A percentile compares a stretch with the other conserved stretches of the same genome.
These are phyloP conservation scores for Aspergillus sp. DNA, from an alignment of 2,329 filamentous ascomycete species.

Conservation along the genomic window DNA sequence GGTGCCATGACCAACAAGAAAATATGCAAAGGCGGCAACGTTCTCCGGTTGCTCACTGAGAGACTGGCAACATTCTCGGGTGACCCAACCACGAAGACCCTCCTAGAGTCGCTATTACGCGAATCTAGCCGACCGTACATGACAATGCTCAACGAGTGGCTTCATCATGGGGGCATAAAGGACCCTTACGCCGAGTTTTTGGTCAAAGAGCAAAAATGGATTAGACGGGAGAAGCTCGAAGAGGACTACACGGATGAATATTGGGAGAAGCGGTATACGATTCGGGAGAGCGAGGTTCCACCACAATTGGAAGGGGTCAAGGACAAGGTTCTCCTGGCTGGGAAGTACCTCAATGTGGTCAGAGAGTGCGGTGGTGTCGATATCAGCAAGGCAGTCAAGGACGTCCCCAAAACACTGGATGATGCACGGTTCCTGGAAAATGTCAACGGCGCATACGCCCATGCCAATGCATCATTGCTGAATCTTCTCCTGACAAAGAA, in stretches of 20 bases:
- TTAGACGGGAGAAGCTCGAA: conserved; percentile 79
- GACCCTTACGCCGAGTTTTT: conserved; percentile 92
- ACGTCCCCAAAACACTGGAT: conserved; percentile 87
- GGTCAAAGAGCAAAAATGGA: conserved; percentile 92
- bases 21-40: conserved; percentile 91
- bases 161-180: conserved; percentile 90
- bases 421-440: conserved; percentile 90
- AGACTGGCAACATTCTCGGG: conserved; percentile 83
- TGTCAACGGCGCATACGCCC: conserved; percentile 86
- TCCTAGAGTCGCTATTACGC: conserved; percentile 72
- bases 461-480: conserved; percentile 89
- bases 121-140: conserved; percentile 93
- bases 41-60: conserved; percentile 78
- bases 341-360: conserved; percentile 96
- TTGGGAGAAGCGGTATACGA: conserved; percentile 95
- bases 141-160: conserved; percentile 97
- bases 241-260: conserved; percentile 98
- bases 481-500: conserved; percentile 87
- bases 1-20: conserved; percentile 77
- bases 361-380: conserved; percentile 94
- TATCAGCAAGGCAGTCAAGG: conserved; percentile 74
- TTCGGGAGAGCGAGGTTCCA: conserved; percentile 82
- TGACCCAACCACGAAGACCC: conserved; percentile 73
- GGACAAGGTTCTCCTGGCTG: conserved; percentile 87
- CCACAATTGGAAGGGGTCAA: conserved; percentile 85